Conservation (phyloP, 768 basidiomycete species). For the Xanthoconium purpureum region DNA sequence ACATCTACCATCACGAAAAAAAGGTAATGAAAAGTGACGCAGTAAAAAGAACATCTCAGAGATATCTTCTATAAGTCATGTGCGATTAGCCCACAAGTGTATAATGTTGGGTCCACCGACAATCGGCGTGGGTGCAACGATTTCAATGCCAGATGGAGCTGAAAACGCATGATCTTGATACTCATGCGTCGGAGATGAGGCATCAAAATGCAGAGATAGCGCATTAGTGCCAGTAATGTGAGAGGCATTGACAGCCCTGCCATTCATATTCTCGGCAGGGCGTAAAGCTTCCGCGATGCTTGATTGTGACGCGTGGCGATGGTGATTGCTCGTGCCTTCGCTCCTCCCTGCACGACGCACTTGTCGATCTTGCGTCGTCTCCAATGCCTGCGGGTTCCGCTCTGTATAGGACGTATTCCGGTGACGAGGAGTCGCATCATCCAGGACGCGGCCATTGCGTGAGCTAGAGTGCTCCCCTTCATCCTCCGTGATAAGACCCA, state of each 20-base stretch:
- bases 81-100: conserved; percentile 34
- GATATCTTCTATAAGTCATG: conserved; percentile 19
- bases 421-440: conserved; percentile 10
- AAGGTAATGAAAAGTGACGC: neutral
- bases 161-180: conserved; percentile 16
- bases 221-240: conserved; percentile 31
- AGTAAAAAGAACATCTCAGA: neutral
- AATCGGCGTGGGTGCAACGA: conserved; percentile 33
- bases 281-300: conserved; percentile 21
- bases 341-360: conserved; percentile 24
- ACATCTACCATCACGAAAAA: neutral
- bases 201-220: conserved; percentile 36
- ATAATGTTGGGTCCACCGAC: conserved; percentile 34
- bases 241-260: conserved; percentile 16
- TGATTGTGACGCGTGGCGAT: conserved; percentile 22
- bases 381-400: conserved; percentile 10
- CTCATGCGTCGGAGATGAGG: conserved; percentile 31
- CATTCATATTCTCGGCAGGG: conserved; percentile 8
- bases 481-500: conserved; percentile 34
- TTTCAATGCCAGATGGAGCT: conserved; percentile 30
- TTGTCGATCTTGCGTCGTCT: conserved; percentile 15
- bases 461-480: conserved; percentile 21
- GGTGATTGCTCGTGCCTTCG: conserved; percentile 16
- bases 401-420: conserved; percentile 20
- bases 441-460: conserved; percentile 8